Base-by-base conservation (phyloP, 768 basidiomycete species). In the Ramaria sp. region DNA sequence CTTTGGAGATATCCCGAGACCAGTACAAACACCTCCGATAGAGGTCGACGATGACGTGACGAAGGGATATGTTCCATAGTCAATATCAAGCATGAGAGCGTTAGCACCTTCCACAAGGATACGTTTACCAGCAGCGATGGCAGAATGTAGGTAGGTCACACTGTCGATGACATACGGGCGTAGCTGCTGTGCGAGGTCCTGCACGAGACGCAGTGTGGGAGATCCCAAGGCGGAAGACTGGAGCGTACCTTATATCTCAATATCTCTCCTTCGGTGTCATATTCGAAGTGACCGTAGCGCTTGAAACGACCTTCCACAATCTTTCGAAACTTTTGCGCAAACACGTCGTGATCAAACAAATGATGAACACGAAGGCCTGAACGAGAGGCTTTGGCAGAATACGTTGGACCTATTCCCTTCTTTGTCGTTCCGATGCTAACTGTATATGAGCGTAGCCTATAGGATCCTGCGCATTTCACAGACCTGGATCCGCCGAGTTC, bases 221-320 rank as follows among this genome's bases (percentile, higher is more conserved):
- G 22, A 30, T 15, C 37, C 24, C 52, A 9, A 27, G 20, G 45
- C 20, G 25, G 24, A 8, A 27, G 24, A 18, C 7, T 30, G 5
- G 39, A 37, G 58, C 70, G 36, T 56, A 85, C 90, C 81, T 91
- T 84, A 77, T 98, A 98, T 36, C 94, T 83, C 61, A 75, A 60
- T 50, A 99, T 98, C 70, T 99, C 96, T 27, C 81, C 91, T 64
- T 98, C 95, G 9, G 96, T 98, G 66, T 98, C 96, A 66, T 98
- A 98, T 64, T 98, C 94, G 62, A 99, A 99, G 65, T 89, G 73
- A 0, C 96, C 96, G 64, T 98, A 99, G 44, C 96, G 86, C 72
- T 99, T 99, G 75, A 94, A 96, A 13, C 96, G 77, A 1, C 94
- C 92, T 67, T 99, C 96, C 20, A 99, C 95, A 56, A 98, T 75